A percentile compares a stretch with the other conserved stretches of the same genome.
Conservation (phyloP, 2,329 filamentous ascomycete species). For the Aspergillus cejpii region DNA sequence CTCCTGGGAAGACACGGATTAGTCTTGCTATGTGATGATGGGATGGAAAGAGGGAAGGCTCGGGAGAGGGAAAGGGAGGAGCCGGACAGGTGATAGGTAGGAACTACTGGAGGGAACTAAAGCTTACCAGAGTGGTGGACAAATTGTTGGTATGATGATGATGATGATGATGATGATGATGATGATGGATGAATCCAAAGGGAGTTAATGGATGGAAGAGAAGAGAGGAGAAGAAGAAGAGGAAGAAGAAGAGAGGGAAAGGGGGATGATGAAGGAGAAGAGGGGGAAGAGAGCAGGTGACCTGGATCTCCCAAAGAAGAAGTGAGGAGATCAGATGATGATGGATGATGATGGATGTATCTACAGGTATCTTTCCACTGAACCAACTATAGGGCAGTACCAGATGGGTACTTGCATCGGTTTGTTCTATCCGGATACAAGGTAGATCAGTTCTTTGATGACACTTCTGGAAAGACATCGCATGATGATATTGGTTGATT, state of each 20-base stretch:
- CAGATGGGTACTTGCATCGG: background rate
- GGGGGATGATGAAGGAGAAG: slow-evolving; percentile 4
- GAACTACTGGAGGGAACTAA: slow-evolving; percentile 4
- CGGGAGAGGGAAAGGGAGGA: slow-evolving; percentile 1
- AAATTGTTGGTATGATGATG: background rate
- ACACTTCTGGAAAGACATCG: slow-evolving; percentile 8
- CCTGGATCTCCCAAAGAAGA: slow-evolving; percentile 13
- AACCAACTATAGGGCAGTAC: background rate
- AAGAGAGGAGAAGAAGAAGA: slow-evolving; percentile 7
- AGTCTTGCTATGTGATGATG: slow-evolving; percentile 2
- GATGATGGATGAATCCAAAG: slow-evolving; percentile 3
- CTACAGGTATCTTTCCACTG: background rate
- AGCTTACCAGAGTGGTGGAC: slow-evolving; percentile 8
- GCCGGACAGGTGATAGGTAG: slow-evolving; percentile 1
- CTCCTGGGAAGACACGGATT: background rate
- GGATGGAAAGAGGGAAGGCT: slow-evolving; percentile 4
- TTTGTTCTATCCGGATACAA: no score
- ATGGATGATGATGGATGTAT: background rate
- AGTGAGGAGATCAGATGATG: slow-evolving; percentile 1
- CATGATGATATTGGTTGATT: slow-evolving; percentile 5
- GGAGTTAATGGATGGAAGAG: slow-evolving; percentile 2
- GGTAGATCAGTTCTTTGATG: no score
- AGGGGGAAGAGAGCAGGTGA: slow-evolving; percentile 27
- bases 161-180: background rate
- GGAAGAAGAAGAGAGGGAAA: slow-evolving; percentile 1